Conservation (phyloP, 441 rosid genomes). For the Pelargonium australe region DNA sequence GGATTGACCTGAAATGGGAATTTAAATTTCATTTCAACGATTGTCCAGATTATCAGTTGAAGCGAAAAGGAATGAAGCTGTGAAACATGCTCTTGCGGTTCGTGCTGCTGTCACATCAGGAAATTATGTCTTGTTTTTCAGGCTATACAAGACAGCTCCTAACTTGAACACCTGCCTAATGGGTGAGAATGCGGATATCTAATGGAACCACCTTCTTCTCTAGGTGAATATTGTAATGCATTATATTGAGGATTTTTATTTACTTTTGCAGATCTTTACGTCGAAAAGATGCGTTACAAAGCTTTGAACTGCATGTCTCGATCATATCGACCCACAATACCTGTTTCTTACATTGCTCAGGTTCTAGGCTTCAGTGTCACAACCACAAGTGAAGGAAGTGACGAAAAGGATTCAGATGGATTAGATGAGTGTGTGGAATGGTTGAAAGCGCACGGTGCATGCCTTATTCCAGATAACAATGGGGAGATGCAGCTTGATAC, state of each 20-base stretch:
- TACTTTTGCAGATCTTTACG: conserved; percentile 71
- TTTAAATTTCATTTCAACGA: conserved; percentile 15
- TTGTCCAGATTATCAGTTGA: conserved; percentile 62
- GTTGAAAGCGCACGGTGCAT: conserved; percentile 90
- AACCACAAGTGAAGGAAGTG: conserved; percentile 38
- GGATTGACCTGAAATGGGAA: conserved; percentile 10
- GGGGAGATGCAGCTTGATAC: conserved; percentile 83
- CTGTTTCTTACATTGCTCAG: conserved; percentile 66
- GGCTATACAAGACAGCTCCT: conserved; percentile 79
- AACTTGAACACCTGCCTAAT: conserved; percentile 81
- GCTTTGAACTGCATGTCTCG: conserved; percentile 82
- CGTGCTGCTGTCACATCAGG: conserved; percentile 93
- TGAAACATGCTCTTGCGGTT: conserved; percentile 94
- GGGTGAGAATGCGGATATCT: conserved; percentile 48
- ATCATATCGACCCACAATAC: conserved; percentile 85
- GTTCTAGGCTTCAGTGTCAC: conserved; percentile 56
- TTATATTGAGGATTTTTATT: conserved; percentile 5
- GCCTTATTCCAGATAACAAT: conserved; percentile 43
- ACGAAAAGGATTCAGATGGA: conserved; percentile 46
- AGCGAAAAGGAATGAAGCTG: conserved; percentile 68
- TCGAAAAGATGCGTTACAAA: conserved; percentile 87
- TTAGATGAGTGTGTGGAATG: conserved; percentile 76
- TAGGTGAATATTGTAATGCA: not conserved
- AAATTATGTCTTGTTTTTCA: conserved; percentile 83
- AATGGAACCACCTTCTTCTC: not conserved